A percentile compares a stretch with the other conserved stretches of the same genome.
These are phyloP conservation scores for Kazachstania taianensis DNA, from an alignment of 805 yeast genomes.

Conservation along the genomic window DNA sequence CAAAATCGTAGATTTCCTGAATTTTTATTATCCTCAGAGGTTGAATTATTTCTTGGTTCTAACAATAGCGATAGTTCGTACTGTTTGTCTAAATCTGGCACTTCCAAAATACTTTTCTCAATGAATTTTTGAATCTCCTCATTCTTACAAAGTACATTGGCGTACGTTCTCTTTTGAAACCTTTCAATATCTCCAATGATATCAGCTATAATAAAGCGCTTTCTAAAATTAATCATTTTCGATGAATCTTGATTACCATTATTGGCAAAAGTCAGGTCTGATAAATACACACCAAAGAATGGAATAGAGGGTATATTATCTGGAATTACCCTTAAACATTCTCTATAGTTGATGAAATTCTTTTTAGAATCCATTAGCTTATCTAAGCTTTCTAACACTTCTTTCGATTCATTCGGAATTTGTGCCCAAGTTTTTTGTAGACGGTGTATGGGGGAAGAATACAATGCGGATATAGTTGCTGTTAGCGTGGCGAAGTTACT, in stretches of 20 bases:
- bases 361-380: conserved; percentile 78
- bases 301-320: conserved; percentile 77
- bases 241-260: conserved; percentile 76
- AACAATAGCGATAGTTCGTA: conserved; percentile 62
- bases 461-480: conserved; percentile 78
- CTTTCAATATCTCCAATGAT: conserved; percentile 67
- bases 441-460: conserved; percentile 78
- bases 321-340: conserved; percentile 51
- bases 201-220: conserved; percentile 59
- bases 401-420: conserved; percentile 46
- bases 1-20: conserved; percentile 1
- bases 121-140: conserved; percentile 49
- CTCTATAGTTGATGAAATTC: conserved; percentile 81
- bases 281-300: conserved; percentile 80
- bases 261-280: conserved; percentile 79
- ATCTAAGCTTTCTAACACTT: conserved; percentile 57
- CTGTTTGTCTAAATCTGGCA: conserved; percentile 69
- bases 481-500: conserved; percentile 89
- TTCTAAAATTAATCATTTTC: conserved; percentile 72
- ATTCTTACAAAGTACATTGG: conserved; percentile 51
- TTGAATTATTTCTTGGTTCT: conserved; percentile 44
- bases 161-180: conserved; percentile 45
- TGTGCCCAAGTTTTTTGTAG: conserved; percentile 75
- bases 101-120: conserved; percentile 19
- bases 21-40: background rate